phyloP scores from a whole-genome alignment of 139 green algal species.

The Edaphochlamys debaryana region DNA sequence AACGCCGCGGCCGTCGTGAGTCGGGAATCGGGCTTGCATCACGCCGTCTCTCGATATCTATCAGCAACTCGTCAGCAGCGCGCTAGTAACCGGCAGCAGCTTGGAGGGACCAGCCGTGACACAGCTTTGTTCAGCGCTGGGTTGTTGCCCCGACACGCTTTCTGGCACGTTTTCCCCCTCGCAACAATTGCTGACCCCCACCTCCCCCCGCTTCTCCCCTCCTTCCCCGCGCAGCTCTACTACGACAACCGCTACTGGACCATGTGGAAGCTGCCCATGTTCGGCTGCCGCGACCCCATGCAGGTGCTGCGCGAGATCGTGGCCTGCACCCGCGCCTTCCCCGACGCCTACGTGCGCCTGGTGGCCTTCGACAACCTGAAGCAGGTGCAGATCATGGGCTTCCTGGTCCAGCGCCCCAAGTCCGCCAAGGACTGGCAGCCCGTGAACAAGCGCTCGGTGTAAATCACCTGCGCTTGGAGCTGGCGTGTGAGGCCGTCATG shows the following conservation, averaged over 20 bases:
- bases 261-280: constrained; percentile 99
- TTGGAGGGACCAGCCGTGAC: too few species aligned
- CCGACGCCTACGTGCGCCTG: constrained; percentile 93
- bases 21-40: too few species aligned
- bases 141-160: too few species aligned
- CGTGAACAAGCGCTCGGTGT: constrained; percentile 32
- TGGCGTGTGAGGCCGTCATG: too few species aligned
- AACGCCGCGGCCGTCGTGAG: too few species aligned
- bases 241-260: constrained; percentile 98
- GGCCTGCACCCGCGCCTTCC: constrained; percentile 88
- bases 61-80: too few species aligned
- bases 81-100: too few species aligned
- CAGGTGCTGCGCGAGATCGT: constrained; percentile 94
- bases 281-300: constrained; percentile 94
- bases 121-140: too few species aligned
- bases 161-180: too few species aligned
- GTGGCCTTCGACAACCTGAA: constrained; percentile 84
- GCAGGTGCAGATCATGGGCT: constrained; percentile 75
- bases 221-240: constrained; percentile 68
- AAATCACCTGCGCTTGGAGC: neutral
- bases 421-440: constrained; percentile 74
- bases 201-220: neutral
- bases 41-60: too few species aligned
- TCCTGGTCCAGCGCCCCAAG: constrained; percentile 72
- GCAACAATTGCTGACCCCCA: too few species aligned